Conservation (phyloP, 169 alveolate genomes). For the Eimeria necatrix region DNA sequence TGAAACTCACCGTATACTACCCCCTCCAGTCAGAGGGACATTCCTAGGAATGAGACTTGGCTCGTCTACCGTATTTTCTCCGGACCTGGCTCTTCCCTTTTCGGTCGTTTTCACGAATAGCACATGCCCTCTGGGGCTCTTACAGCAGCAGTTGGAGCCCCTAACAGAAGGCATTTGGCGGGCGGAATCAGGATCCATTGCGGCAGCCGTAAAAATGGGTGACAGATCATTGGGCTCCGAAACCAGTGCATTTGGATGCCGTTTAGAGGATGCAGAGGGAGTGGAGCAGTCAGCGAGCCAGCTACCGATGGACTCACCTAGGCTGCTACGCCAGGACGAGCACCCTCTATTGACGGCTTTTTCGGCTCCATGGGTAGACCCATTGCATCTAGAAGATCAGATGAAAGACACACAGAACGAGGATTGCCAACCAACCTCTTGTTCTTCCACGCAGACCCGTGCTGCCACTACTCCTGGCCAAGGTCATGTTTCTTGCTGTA, state of each 20-base stretch:
- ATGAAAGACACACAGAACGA: not conserved
- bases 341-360: conserved; percentile 56
- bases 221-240: not conserved
- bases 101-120: conserved; percentile 53
- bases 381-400: conserved; percentile 29
- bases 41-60: conserved; percentile 55
- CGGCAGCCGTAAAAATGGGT: conserved; percentile 32
- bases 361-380: conserved; percentile 56
- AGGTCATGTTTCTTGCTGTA: not conserved
- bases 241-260: not conserved
- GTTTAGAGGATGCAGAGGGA: not conserved
- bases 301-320: not conserved
- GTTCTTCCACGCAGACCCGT: not conserved
- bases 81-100: conserved; percentile 53
- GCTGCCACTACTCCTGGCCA: not conserved
- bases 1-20: not conserved
- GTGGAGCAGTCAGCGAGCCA: not conserved
- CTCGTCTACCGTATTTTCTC: conserved; percentile 42
- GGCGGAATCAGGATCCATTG: conserved; percentile 50
- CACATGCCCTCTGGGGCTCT: conserved; percentile 33
- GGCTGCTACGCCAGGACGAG: not conserved
- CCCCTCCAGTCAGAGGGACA: conserved; percentile 53
- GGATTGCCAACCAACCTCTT: not conserved
- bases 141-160: conserved; percentile 69
- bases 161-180: conserved; percentile 43